These are phyloP conservation scores for Auricularia cornea DNA, from an alignment of 768 basidiomycete genomes.

Conservation along the genomic window DNA sequence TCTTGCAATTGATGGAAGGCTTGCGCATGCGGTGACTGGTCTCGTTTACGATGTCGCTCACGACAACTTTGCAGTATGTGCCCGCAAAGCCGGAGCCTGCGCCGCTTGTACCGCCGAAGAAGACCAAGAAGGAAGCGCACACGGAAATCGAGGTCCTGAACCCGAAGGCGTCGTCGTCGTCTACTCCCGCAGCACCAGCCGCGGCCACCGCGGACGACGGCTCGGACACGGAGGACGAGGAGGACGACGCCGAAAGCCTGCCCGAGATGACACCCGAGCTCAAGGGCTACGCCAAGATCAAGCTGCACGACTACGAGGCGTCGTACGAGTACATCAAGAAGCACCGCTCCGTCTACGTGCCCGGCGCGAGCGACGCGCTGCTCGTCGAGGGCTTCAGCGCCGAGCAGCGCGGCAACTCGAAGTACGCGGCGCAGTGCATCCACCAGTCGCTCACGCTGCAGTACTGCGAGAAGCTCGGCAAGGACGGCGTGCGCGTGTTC, in stretches of 20 bases:
- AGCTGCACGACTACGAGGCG: slow-evolving; percentile 61
- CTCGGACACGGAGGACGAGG: slow-evolving; percentile 28
- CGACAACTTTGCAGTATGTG: slow-evolving; percentile 61
- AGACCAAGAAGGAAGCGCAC: slow-evolving; percentile 36
- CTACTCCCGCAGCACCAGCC: slow-evolving; percentile 17
- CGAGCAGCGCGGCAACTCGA: slow-evolving; percentile 54
- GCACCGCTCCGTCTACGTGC: slow-evolving; percentile 77
- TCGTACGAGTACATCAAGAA: slow-evolving; percentile 80
- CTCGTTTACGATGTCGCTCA: no score
- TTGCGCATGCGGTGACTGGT: no score
- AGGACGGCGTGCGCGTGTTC: slow-evolving; percentile 84
- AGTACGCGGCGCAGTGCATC: slow-evolving; percentile 77
- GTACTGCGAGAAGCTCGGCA: slow-evolving; percentile 89
- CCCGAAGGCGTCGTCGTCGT: slow-evolving; percentile 35
- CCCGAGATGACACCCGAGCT: slow-evolving; percentile 76
- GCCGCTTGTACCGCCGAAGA: slow-evolving; percentile 45
- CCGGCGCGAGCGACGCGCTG: slow-evolving; percentile 85
- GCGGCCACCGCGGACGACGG: slow-evolving; percentile 14
- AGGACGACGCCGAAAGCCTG: slow-evolving; percentile 53
- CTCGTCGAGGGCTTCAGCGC: slow-evolving; percentile 86
- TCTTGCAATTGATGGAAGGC: no score
- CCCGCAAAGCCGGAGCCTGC: slow-evolving; percentile 63
- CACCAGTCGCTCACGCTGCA: slow-evolving; percentile 90
- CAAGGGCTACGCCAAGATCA: slow-evolving; percentile 66
- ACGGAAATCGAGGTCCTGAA: slow-evolving; percentile 72